These are phyloP conservation scores for Aegilops sharonensis DNA, from an alignment of 176 grass and related monocot species.

Conservation along the genomic window DNA sequence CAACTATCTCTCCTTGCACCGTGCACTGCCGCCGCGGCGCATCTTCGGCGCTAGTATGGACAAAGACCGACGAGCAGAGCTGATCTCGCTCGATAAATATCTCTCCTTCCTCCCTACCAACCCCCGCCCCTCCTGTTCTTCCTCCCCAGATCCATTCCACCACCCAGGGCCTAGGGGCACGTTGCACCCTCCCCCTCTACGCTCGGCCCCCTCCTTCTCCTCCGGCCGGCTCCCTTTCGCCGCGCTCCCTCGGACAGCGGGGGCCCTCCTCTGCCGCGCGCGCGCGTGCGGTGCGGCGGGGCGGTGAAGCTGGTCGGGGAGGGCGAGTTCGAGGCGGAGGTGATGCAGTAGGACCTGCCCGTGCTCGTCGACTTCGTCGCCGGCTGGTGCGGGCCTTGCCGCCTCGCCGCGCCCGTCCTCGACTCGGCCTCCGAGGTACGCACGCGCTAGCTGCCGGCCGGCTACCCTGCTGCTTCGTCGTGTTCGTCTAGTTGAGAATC, in stretches of 20 bases:
- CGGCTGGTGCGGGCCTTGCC: slow-evolving; percentile 96
- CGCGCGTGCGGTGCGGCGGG: slow-evolving; percentile 57
- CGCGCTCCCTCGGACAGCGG: not conserved
- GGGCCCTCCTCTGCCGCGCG: slow-evolving; percentile 5
- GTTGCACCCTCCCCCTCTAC: not conserved
- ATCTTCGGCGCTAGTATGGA: no score
- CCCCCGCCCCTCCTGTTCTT: no score
- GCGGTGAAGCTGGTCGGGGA: slow-evolving; percentile 49
- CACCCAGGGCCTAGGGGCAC: no score
- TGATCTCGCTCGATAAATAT: no score
- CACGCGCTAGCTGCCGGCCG: no score
- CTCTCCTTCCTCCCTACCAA: no score
- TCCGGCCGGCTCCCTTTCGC: not conserved
- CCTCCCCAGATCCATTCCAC: no score
- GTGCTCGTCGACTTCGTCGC: slow-evolving; percentile 98
- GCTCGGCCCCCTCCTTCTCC: not conserved
- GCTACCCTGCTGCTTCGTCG: not conserved
- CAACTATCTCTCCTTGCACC: no score
- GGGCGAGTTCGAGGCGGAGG: slow-evolving; percentile 70
- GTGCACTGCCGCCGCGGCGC: no score
- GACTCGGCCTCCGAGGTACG: slow-evolving; percentile 84
- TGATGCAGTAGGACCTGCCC: slow-evolving; percentile 74
- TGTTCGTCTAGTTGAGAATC: not conserved
- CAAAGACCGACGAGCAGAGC: no score
- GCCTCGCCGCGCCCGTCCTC: slow-evolving; percentile 69